phyloP scores from a whole-genome alignment of 179 eudicot species.

The Carnegiea gigantea region DNA sequence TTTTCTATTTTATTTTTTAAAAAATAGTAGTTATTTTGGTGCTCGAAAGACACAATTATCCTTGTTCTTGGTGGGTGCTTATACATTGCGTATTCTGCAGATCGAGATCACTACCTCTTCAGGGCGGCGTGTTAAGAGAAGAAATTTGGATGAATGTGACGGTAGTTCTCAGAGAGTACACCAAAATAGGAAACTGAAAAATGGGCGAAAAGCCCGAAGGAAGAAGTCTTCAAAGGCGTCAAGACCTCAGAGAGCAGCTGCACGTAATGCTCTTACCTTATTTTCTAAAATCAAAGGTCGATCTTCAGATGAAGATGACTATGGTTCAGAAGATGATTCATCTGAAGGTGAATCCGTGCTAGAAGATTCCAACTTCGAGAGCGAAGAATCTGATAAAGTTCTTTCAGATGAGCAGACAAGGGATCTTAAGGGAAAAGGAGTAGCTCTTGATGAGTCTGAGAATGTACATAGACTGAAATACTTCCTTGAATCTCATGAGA shows the following conservation, averaged over 20 bases:
- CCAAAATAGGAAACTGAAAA: conserved; percentile 47
- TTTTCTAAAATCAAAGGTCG: conserved; percentile 75
- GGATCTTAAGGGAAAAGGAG: conserved; percentile 69
- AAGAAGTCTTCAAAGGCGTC: conserved; percentile 63
- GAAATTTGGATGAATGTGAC: conserved; percentile 68
- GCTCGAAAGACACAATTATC: conserved; percentile 13
- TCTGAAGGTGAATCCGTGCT: conserved; percentile 75
- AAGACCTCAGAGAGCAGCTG: conserved; percentile 93
- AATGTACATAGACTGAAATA: conserved; percentile 37
- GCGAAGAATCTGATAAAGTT: conserved; percentile 74
- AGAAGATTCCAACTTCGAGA: conserved; percentile 51
- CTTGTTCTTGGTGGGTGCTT: neutral
- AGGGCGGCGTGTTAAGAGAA: conserved; percentile 96
- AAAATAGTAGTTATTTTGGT: conserved; percentile 8
- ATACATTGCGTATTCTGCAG: conserved; percentile 34
- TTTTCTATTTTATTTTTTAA: neutral
- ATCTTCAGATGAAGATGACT: conserved; percentile 55
- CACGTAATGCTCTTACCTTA: conserved; percentile 83
- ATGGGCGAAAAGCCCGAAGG: conserved; percentile 45
- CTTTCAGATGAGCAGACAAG: conserved; percentile 38
- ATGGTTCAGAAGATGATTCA: conserved; percentile 42
- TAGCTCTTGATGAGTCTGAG: conserved; percentile 49
- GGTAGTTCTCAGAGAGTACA: conserved; percentile 40
- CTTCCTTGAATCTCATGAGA: conserved; percentile 39
- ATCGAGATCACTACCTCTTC: conserved; percentile 79